Base-by-base conservation (phyloP, 2,329 filamentous ascomycete species). In the Stenocarpella maydis region DNA sequence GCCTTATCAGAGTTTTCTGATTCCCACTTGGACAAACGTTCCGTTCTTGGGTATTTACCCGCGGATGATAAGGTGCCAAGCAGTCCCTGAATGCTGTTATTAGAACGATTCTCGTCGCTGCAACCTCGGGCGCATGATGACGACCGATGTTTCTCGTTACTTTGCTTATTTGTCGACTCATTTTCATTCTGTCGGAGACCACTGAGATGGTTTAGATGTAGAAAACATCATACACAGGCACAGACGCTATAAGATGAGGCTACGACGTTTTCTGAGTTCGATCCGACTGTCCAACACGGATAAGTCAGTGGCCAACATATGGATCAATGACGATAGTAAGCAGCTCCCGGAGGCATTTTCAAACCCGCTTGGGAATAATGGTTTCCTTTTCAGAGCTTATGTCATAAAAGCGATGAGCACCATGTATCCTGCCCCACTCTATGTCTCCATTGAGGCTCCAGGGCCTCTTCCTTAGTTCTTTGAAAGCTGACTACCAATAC, bases 251-350 rank as follows among this genome's bases (percentile, higher is more conserved):
- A 61, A 47, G 10, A 61, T 61, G 55, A 47, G 55, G 55, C 41
- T 61, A 47, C 55, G 34, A 24, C 19, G 15, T 12, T 21, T 68
- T 10, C n/a, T 52, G 49, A 58, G 47, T 34, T 53, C 43, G 65
- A 31, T 58, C 47, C 31, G 54, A 43, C 34, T 68, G 54, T 49
- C 65, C 53, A 52, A 37, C 34, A 39, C 65, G 41, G 65, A 61
- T 12, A 45, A 47, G 31, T 67, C 65, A 43, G 63, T 65, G 24
- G 49, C 49, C n/a, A 66, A 61, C 9, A 50, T 45, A 8, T 69
- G 66, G 66, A 68, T 61, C 55, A 68, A 68, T 26, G 66, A 68
- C 15, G 66, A 68, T 37, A 68, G n/a, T n/a, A n/a, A n/a, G n/a
- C n/a, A n/a, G n/a, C n/a, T n/a, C n/a, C n/a, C n/a, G n/a, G n/a